Evolutionary conservation across 2,329 filamentous ascomycete genomes (phyloP).

Genomic region (Didymella pomorum): DNA sequence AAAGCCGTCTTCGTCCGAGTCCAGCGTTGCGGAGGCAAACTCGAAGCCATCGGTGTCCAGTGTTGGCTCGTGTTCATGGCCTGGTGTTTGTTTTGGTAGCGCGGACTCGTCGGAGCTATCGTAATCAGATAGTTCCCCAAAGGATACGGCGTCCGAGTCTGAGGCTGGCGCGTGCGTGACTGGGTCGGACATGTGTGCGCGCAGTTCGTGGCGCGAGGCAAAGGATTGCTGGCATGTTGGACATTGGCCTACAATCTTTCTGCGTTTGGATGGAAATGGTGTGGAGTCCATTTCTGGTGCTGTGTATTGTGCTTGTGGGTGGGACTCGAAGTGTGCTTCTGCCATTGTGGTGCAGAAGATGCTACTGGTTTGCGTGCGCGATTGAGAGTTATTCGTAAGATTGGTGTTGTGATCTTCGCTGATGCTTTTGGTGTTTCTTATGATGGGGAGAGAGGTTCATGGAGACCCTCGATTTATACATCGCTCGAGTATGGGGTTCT

Average conservation of each 20-base stretch:
- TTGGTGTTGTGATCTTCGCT: not conserved
- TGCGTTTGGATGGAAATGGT: conserved; percentile 2
- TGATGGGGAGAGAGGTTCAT: not conserved
- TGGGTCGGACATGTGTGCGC: conserved; percentile 18
- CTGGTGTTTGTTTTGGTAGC: not conserved
- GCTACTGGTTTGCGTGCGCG: not conserved
- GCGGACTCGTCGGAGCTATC: conserved; percentile 7
- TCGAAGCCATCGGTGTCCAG: conserved; percentile 19
- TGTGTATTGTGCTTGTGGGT: not conserved
- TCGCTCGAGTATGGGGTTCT: not conserved
- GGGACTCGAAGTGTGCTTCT: conserved; percentile 7
- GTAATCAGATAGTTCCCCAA: conserved; percentile 16
- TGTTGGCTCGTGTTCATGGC: conserved; percentile 9
- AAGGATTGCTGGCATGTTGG: conserved; percentile 17
- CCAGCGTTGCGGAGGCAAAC: not conserved
- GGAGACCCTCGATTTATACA: conserved; percentile 4
- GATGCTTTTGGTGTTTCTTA: not conserved
- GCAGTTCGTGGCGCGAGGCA: conserved; percentile 13
- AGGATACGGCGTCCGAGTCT: conserved; percentile 20
- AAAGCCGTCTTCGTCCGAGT: conserved; percentile 2
- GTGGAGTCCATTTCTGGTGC: not conserved
- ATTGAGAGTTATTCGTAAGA: not conserved
- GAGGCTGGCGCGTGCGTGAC: conserved; percentile 9
- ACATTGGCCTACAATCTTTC: conserved; percentile 17
- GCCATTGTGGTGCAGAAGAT: conserved; percentile 13